Percentiles rank a stretch among this genome's conserved stretches.
Evolutionary conservation across 352 stramenopile species (phyloP).

Genomic region (Pythium rhizo-oryzae): DNA sequence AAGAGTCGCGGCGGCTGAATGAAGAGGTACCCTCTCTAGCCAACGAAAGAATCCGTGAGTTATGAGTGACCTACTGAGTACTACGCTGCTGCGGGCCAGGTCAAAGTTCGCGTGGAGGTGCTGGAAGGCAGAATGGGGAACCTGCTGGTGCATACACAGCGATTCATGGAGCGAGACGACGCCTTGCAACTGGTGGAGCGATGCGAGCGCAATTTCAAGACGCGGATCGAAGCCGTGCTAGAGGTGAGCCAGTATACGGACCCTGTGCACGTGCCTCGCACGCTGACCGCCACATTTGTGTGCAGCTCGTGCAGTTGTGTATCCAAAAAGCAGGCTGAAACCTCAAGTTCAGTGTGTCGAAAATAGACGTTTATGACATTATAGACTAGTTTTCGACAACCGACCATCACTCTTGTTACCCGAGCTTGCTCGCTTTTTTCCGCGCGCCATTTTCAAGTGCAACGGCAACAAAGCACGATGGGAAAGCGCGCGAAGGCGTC

Average conservation of each 20-base stretch:
- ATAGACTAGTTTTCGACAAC: constrained; percentile 12
- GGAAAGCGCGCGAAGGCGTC: constrained; percentile 20
- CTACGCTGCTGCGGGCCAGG: not conserved
- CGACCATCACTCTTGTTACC: constrained; percentile 26
- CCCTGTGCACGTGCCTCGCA: not conserved
- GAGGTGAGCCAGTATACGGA: constrained; percentile 36
- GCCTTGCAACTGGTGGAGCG: constrained; percentile 42
- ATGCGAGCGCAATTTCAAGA: constrained; percentile 49
- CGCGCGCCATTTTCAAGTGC: constrained; percentile 25
- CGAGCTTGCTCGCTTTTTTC: not conserved
- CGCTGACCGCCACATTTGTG: too few relatives aligned
- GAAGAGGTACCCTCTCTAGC: constrained; percentile 32
- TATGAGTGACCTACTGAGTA: not conserved
- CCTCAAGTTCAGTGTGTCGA: constrained; percentile 6
- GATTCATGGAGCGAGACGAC: constrained; percentile 36
- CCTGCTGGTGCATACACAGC: constrained; percentile 41
- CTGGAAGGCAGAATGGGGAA: constrained; percentile 45
- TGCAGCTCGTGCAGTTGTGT: constrained; percentile 29
- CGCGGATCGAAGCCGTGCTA: constrained; percentile 51
- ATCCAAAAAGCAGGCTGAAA: constrained; percentile 12
- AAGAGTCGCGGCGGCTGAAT: constrained; percentile 26
- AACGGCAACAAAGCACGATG: constrained; percentile 16
- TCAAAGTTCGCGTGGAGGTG: constrained; percentile 23
- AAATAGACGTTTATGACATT: constrained; percentile 8
- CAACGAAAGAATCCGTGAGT: not conserved